Conservation (phyloP, 129 eudicot species). For the Centella asiatica region DNA sequence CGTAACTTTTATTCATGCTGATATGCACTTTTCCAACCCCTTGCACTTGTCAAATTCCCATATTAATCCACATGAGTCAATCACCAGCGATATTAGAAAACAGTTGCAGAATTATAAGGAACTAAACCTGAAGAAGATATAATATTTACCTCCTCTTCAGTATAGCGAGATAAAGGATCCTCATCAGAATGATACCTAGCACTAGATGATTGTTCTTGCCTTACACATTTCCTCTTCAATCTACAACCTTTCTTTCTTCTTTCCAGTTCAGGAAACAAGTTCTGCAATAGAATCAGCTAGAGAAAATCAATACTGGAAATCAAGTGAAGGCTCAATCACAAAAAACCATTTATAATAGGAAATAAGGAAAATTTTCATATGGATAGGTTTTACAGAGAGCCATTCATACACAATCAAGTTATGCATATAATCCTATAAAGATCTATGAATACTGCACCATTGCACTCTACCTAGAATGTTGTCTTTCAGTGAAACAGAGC, state of each 20-base stretch:
- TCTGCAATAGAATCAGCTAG: slow-evolving; percentile 23
- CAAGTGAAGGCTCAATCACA: neutral
- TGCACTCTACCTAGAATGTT: neutral
- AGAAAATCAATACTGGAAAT: neutral
- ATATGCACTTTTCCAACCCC: too few species aligned
- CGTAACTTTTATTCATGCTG: too few species aligned
- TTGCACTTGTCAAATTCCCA: too few species aligned
- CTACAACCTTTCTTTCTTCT: slow-evolving; percentile 21
- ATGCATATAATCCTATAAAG: too few species aligned
- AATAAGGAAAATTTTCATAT: neutral
- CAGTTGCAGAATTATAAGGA: neutral
- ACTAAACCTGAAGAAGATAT: neutral
- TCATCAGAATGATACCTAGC: slow-evolving; percentile 21
- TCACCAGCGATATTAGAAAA: too few species aligned
- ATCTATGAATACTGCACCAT: neutral
- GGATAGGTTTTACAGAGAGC: too few species aligned
- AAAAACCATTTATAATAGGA: neutral
- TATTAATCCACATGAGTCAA: too few species aligned
- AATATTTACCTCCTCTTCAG: slow-evolving; percentile 27
- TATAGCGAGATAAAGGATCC: slow-evolving; percentile 21
- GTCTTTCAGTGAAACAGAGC: neutral
- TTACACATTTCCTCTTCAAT: slow-evolving; percentile 31
- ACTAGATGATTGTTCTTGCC: slow-evolving; percentile 23
- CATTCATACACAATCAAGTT: too few species aligned
- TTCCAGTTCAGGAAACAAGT: slow-evolving; percentile 27